phyloP scores from a whole-genome alignment of 257 asterid genomes.

The Mitragyna speciosa region DNA sequence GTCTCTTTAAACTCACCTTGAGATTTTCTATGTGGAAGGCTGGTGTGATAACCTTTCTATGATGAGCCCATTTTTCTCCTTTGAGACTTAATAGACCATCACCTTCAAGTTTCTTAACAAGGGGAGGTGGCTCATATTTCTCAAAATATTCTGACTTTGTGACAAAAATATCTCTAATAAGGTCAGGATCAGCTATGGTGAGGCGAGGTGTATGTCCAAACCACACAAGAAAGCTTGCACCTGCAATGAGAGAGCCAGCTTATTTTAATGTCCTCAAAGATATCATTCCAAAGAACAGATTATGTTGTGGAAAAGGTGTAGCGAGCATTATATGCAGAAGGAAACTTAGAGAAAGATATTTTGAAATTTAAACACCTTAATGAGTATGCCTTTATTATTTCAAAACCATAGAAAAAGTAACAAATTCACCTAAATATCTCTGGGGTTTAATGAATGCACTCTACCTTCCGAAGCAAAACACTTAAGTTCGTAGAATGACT shows the following conservation, averaged over 20 bases:
- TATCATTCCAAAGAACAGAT: too few relatives aligned
- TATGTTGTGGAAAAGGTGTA: too few relatives aligned
- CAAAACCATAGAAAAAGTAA: not conserved
- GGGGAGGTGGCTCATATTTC: conserved; percentile 71
- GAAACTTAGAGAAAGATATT: not conserved
- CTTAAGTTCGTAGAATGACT: not conserved
- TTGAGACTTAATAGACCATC: conserved; percentile 75
- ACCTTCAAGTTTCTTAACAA: conserved; percentile 84
- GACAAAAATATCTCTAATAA: conserved; percentile 65
- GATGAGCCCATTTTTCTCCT: conserved; percentile 97
- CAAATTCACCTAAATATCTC: too few relatives aligned
- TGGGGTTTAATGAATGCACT: too few relatives aligned
- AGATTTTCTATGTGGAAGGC: conserved; percentile 80
- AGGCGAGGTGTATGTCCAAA: conserved; percentile 81
- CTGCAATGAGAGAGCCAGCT: conserved; percentile 34
- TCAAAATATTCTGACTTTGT: conserved; percentile 73
- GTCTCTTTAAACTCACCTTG: conserved; percentile 42
- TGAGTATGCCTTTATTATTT: not conserved
- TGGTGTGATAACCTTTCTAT: conserved; percentile 74
- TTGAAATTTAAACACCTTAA: not conserved
- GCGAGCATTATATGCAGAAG: too few relatives aligned
- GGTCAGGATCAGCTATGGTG: conserved; percentile 67
- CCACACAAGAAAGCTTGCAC: conserved; percentile 75
- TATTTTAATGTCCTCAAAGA: too few relatives aligned
- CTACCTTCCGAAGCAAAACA: not conserved